These are phyloP conservation scores for Lichtheimia corymbifera DNA, from an alignment of 371 early-diverging fungal genomes.

Conservation along the genomic window DNA sequence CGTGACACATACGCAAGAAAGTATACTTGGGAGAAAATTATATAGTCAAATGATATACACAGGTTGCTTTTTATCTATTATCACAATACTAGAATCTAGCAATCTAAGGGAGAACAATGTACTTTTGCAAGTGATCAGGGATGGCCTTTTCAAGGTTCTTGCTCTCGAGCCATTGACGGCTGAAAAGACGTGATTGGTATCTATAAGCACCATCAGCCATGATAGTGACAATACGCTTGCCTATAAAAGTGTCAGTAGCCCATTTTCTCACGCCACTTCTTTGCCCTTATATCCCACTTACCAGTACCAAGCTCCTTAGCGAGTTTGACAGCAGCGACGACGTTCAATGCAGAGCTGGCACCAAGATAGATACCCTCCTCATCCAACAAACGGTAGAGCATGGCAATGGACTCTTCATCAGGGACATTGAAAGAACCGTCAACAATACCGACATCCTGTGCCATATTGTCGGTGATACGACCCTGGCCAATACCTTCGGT, in stretches of 20 bases:
- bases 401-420: constrained; percentile 81
- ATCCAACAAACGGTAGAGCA: constrained; percentile 85
- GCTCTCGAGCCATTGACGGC: constrained; percentile 79
- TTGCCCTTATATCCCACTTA: constrained; percentile 16
- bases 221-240: constrained; percentile 80
- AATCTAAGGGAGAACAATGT: constrained; percentile 66
- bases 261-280: not conserved
- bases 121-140: constrained; percentile 84
- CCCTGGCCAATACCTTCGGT: constrained; percentile 96
- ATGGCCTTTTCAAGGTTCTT: constrained; percentile 79
- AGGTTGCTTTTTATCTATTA: too few species aligned
- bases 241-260: constrained; percentile 17
- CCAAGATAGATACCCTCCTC: constrained; percentile 95
- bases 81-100: too few species aligned
- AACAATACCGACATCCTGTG: constrained; percentile 73
- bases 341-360: constrained; percentile 91
- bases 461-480: constrained; percentile 89
- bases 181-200: constrained; percentile 90
- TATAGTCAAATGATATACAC: too few species aligned
- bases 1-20: too few species aligned
- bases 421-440: constrained; percentile 84
- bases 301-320: constrained; percentile 86
- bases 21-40: too few species aligned
- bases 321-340: constrained; percentile 90
- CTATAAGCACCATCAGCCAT: constrained; percentile 92